Percentiles rank a stretch among this genome's conserved stretches.
Conservation (phyloP, 257 asterid genomes). For the Anisodus acutangulus region DNA sequence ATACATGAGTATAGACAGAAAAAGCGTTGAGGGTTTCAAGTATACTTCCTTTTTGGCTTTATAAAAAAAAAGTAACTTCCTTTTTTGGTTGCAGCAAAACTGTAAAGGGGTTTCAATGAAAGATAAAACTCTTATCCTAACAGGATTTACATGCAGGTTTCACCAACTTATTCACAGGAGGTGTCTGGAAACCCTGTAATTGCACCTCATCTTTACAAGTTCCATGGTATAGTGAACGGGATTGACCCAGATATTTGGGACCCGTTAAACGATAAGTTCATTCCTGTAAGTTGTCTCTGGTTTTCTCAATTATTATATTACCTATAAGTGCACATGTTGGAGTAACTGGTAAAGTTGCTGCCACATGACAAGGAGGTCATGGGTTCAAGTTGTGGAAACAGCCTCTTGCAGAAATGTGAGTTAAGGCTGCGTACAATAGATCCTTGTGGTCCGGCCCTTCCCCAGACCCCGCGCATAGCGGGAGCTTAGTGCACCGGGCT, state of each 20-base stretch:
- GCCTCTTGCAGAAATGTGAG: too few species aligned
- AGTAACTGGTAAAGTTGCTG: too few species aligned
- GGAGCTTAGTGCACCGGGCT: too few species aligned
- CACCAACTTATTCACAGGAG: conserved; percentile 90
- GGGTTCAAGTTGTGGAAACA: too few species aligned
- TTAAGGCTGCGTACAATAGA: too few species aligned
- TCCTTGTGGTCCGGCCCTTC: too few species aligned
- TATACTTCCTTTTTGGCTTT: background rate
- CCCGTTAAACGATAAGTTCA: conserved; percentile 82
- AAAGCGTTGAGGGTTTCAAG: background rate
- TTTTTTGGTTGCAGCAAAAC: background rate
- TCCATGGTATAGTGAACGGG: conserved; percentile 95
- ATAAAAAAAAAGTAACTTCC: background rate
- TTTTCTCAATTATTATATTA: conserved; percentile 26
- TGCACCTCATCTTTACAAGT: conserved; percentile 82
- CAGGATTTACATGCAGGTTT: conserved; percentile 62
- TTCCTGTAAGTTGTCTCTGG: conserved; percentile 70
- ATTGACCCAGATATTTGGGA: conserved; percentile 99
- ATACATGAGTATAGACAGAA: background rate
- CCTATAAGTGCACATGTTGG: background rate
- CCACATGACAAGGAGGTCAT: too few species aligned
- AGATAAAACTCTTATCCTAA: conserved; percentile 17
- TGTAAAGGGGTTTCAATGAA: background rate
- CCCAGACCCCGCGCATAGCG: too few species aligned
- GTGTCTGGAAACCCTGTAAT: conserved; percentile 76